Evolutionary conservation across 2,329 filamentous ascomycete species (phyloP).

Genomic region (Fusarium avenaceum): DNA sequence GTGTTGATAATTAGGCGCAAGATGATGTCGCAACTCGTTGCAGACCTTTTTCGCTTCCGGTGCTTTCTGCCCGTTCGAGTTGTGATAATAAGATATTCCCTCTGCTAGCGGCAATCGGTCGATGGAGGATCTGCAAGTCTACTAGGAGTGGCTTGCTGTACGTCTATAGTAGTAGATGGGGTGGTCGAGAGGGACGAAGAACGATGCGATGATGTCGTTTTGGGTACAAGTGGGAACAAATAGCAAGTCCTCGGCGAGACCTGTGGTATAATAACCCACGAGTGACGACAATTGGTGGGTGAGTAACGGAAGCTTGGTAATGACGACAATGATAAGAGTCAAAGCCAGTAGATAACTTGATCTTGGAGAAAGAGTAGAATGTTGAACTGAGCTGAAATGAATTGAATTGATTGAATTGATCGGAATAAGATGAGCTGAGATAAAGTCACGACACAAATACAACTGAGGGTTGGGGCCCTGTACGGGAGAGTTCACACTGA

Average conservation of each 20-base stretch:
- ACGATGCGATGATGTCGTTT: slow-evolving; percentile 36
- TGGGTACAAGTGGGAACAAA: slow-evolving; percentile 12
- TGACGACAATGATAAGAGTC: not conserved
- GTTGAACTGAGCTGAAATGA: not conserved
- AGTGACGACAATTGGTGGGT: slow-evolving; percentile 9
- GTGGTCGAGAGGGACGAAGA: slow-evolving; percentile 23
- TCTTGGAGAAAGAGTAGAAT: not conserved
- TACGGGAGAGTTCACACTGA: slow-evolving; percentile 16
- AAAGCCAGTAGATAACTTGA: not conserved
- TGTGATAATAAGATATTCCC: slow-evolving; percentile 5
- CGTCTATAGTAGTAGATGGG: slow-evolving; percentile 3
- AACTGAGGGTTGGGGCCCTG: slow-evolving; percentile 21
- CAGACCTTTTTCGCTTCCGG: slow-evolving; percentile 19
- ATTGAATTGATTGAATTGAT: slow-evolving; percentile 2
- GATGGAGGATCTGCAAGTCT: slow-evolving; percentile 37
- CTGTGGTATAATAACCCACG: not conserved
- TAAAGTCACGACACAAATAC: not conserved
- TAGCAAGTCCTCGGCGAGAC: slow-evolving; percentile 11
- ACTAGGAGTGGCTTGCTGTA: slow-evolving; percentile 1
- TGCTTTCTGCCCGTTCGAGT: slow-evolving; percentile 23
- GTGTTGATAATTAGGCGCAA: slow-evolving; percentile 5
- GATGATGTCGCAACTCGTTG: slow-evolving; percentile 16
- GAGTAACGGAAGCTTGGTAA: not conserved
- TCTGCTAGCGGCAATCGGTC: slow-evolving; percentile 33
- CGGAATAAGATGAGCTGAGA: slow-evolving; percentile 4